Conservation (phyloP, 768 basidiomycete genomes). For the Amyloporia xantha region DNA sequence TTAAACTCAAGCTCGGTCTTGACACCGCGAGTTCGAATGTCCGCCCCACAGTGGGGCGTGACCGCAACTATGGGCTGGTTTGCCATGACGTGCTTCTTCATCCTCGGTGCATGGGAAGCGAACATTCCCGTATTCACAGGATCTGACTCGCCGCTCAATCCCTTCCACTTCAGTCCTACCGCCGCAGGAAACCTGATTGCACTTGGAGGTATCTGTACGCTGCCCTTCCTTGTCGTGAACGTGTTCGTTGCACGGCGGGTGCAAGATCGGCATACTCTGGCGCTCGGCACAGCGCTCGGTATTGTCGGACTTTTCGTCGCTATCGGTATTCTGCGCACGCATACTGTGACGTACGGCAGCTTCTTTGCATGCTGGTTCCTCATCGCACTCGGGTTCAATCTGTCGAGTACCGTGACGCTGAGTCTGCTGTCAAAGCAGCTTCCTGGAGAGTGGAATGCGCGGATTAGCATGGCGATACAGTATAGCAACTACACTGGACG, state of each 20-base stretch:
- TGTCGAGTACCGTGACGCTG: slow-evolving; percentile 63
- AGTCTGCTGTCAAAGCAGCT: slow-evolving; percentile 65
- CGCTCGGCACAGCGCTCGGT: slow-evolving; percentile 45
- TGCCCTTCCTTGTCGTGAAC: slow-evolving; percentile 63
- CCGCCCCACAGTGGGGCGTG: slow-evolving; percentile 40
- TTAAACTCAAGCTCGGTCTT: slow-evolving; percentile 14
- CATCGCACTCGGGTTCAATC: slow-evolving; percentile 66
- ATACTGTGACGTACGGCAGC: slow-evolving; percentile 38
- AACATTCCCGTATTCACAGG: slow-evolving; percentile 57
- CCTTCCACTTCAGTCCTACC: slow-evolving; percentile 53
- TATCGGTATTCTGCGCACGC: slow-evolving; percentile 36
- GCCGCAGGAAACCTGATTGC: slow-evolving; percentile 67
- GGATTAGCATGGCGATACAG: slow-evolving; percentile 55
- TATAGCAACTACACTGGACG: slow-evolving; percentile 66
- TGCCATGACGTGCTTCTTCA: slow-evolving; percentile 63
- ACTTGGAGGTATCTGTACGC: slow-evolving; percentile 51
- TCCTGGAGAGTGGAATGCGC: slow-evolving; percentile 53
- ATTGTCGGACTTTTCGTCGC: slow-evolving; percentile 46
- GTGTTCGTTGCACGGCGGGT: slow-evolving; percentile 48
- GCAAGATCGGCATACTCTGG: slow-evolving; percentile 56
- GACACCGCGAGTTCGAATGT: slow-evolving; percentile 6
- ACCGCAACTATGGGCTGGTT: slow-evolving; percentile 64
- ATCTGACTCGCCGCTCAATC: slow-evolving; percentile 18
- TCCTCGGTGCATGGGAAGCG: slow-evolving; percentile 63
- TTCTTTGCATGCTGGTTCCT: slow-evolving; percentile 47